Evolutionary conservation across 202 grass and related monocot genomes (phyloP).

Genomic region (Digitaria exilis): DNA sequence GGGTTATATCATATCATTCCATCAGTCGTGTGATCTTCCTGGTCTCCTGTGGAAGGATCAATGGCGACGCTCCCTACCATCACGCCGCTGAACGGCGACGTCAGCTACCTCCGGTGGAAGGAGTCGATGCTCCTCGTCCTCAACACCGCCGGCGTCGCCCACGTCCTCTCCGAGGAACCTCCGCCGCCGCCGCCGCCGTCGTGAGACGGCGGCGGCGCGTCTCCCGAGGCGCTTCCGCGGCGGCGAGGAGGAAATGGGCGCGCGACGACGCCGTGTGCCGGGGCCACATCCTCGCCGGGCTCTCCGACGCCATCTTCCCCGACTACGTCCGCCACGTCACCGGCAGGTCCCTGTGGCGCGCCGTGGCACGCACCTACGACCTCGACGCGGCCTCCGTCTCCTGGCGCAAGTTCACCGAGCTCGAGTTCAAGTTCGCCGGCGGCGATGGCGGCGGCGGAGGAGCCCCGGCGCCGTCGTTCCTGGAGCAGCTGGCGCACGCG

Average conservation of each 20-base stretch:
- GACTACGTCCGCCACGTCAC: constrained; percentile 41
- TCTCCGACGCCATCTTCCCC: constrained; percentile 45
- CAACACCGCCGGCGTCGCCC: constrained; percentile 32
- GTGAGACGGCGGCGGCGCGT: neutral
- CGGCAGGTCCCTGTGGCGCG: constrained; percentile 18
- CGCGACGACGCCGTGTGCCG: constrained; percentile 51
- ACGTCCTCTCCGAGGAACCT: constrained; percentile 29
- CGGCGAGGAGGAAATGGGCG: constrained; percentile 17
- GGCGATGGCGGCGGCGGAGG: neutral
- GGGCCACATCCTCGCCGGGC: constrained; percentile 49
- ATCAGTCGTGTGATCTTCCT: neutral
- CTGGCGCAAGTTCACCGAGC: neutral
- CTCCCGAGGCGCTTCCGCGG: too few relatives aligned
- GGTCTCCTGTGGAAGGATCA: neutral
- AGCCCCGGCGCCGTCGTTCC: neutral
- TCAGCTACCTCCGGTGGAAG: constrained; percentile 12
- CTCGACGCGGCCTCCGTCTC: neutral
- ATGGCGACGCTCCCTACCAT: neutral
- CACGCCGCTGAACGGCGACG: neutral
- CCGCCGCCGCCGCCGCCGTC: neutral
- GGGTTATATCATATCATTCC: neutral
- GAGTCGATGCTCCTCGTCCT: constrained; percentile 1
- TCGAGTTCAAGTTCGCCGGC: neutral
- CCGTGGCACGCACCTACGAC: constrained; percentile 28
- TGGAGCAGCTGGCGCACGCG: constrained; percentile 36